Evolutionary conservation across 306 rosid species (phyloP).

Genomic region (Rosa multiflora): DNA sequence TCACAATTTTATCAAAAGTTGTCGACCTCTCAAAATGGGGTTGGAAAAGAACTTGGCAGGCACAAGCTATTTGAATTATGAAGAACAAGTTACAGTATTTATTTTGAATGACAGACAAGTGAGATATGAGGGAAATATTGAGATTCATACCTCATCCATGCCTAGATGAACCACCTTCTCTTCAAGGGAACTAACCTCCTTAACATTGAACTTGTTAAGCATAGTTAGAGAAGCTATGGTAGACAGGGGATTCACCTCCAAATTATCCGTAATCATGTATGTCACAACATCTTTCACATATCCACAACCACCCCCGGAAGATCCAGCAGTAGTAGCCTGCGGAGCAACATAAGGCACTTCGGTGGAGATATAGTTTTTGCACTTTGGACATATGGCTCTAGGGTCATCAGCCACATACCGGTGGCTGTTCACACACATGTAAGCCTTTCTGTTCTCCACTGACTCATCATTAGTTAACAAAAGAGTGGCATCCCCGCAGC

Average conservation of each 20-base stretch:
- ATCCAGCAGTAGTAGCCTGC: too few relatives aligned
- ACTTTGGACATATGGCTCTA: slow-evolving; percentile 8
- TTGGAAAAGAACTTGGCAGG: too few relatives aligned
- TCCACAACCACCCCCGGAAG: background rate
- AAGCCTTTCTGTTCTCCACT: background rate
- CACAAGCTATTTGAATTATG: too few relatives aligned
- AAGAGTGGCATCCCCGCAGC: background rate
- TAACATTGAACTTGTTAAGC: slow-evolving; percentile 21
- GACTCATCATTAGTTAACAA: background rate
- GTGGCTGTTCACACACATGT: background rate
- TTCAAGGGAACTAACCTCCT: slow-evolving; percentile 20
- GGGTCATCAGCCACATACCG: slow-evolving; percentile 5
- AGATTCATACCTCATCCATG: slow-evolving; percentile 23
- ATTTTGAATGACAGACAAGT: too few relatives aligned
- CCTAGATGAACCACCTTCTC: slow-evolving; percentile 22
- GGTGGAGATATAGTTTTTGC: background rate
- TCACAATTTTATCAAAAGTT: too few relatives aligned
- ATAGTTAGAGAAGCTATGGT: background rate
- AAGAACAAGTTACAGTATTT: too few relatives aligned
- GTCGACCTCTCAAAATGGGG: too few relatives aligned
- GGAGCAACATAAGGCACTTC: slow-evolving; percentile 5
- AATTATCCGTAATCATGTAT: slow-evolving; percentile 32
- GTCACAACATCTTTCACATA: slow-evolving; percentile 18
- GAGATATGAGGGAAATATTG: too few relatives aligned
- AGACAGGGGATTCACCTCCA: slow-evolving; percentile 31